Evolutionary conservation across 2,329 filamentous ascomycete genomes (phyloP), one percentile per base, ranked within the genome.

Genomic region (Fonsecaea multimorphosa): DNA sequence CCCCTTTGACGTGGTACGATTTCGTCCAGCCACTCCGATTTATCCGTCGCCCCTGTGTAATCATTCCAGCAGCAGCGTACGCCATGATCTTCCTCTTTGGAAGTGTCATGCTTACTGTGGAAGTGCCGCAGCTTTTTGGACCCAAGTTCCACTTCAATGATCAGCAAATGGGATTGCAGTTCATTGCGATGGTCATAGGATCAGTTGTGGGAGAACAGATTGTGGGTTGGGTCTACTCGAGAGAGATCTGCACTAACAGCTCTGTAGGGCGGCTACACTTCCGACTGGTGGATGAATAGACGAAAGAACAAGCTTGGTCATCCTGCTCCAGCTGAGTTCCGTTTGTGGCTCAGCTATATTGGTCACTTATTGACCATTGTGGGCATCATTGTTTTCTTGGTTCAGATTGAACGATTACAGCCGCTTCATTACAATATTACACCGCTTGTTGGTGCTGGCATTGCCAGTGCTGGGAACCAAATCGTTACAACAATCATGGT

Each of bases 401-500:
- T 87, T 0, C 81, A 83, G n/a, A 65, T 77, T 81, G 0, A 75
- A 84, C 46, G 76, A 81, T 24, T 81, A 1, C 70, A 73, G 0
- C 72, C 76, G 0, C 74, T 76, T 0, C 73, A 80, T 2, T 88
- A 84, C 82, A 84, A 87, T 62, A 79, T 87, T 4, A 86, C 84
- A 0, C 86, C 86, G 0, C 76, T 86, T 14, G 72, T 87, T 16
- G 85, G 86, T 3, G 80, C 79, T 5, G 85, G 80, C 1, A 81
- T 85, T 66, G 79, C 78, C 0, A 82, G 81, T 0, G 82, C 80
- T 4, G 86, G 86, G 0, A 87, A 87, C 65, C 86, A 88, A 73
- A 82, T 89, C 49, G 80, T 87, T 16, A 88, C 86, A 0, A 88
- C 86, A 0, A 83, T 87, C 1, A 72, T 86, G 51, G 83, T 87